Evolutionary conservation across 2,329 filamentous ascomycete genomes (phyloP).

Genomic region (Cryoendolithus antarcticus): DNA sequence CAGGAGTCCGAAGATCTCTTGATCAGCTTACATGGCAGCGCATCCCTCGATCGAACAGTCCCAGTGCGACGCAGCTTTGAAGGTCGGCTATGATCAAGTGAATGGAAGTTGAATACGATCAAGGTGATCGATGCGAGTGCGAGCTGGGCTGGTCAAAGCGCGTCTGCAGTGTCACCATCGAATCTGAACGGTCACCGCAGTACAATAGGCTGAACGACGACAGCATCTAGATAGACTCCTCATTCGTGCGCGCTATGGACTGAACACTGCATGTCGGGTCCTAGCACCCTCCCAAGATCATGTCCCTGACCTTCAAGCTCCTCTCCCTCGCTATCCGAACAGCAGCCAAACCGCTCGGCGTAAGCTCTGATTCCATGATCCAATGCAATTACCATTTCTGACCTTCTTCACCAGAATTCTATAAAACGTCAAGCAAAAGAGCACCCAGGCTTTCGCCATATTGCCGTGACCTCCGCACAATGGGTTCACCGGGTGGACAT

Average conservation of each 20-base stretch:
- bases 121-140: no score
- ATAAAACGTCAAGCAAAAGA: slow-evolving; percentile 58
- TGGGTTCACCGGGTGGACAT: slow-evolving; percentile 54
- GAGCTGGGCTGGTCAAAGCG: no score
- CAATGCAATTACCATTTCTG: not conserved
- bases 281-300: slow-evolving; percentile 18
- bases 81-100: no score
- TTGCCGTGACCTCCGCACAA: slow-evolving; percentile 53
- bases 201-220: no score
- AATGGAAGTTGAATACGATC: no score
- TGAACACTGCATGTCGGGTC: slow-evolving; percentile 6
- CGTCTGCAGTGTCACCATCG: no score
- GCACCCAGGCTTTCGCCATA: slow-evolving; percentile 51
- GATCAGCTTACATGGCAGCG: no score
- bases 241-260: slow-evolving; percentile 3
- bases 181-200: no score
- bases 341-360: slow-evolving; percentile 55
- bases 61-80: no score
- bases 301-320: slow-evolving; percentile 56
- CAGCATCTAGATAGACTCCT: no score
- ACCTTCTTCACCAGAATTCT: slow-evolving; percentile 39
- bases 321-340: slow-evolving; percentile 53
- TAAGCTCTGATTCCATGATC: slow-evolving; percentile 24
- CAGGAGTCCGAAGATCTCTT: not conserved
- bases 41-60: no score